Percentiles rank a stretch among this genome's conserved stretches.
phyloP scores from a whole-genome alignment of 1,284 basidiomycete species.

The Thecaphora thlaspeos region DNA sequence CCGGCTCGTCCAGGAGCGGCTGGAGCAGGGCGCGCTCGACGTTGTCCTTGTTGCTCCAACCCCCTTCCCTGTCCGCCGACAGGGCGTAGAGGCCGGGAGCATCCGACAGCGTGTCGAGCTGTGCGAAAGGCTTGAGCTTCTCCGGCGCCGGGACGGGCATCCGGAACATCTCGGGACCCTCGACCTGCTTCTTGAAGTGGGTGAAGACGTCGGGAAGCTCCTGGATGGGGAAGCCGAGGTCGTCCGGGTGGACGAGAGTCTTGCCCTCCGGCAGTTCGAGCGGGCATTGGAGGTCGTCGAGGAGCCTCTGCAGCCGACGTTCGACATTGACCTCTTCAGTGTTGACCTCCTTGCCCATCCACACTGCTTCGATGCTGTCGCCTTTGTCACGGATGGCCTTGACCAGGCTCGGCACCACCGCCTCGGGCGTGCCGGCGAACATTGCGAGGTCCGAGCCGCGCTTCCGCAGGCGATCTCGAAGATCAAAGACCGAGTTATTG shows the following conservation, averaged over 20 bases:
- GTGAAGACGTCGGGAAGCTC: constrained; percentile 51
- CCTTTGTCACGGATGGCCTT: constrained; percentile 56
- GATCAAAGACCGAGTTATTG: constrained; percentile 41
- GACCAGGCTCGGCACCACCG: constrained; percentile 56
- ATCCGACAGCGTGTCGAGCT: constrained; percentile 10
- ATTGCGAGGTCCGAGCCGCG: constrained; percentile 38
- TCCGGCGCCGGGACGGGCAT: constrained; percentile 24
- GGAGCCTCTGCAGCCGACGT: constrained; percentile 11
- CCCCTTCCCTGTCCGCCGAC: constrained; percentile 5
- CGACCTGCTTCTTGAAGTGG: constrained; percentile 48
- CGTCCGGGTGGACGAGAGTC: constrained; percentile 20
- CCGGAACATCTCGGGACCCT: constrained; percentile 34
- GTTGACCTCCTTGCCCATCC: constrained; percentile 60
- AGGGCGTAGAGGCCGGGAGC: constrained; percentile 20
- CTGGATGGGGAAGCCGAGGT: constrained; percentile 36
- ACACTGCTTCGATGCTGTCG: constrained; percentile 60
- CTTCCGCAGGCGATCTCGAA: constrained; percentile 18
- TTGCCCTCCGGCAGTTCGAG: constrained; percentile 27
- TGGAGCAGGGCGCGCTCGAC: constrained; percentile 30
- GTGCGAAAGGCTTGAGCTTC: constrained; percentile 37
- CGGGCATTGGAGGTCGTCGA: constrained; percentile 7
- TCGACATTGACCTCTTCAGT: constrained; percentile 45
- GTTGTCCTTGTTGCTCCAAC: constrained; percentile 5
- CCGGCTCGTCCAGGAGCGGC: constrained; percentile 35
- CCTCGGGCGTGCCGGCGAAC: constrained; percentile 45